A percentile compares a stretch with the other conserved stretches of the same genome.
Conservation (phyloP, 1,284 basidiomycete species). For the Puccinia hordei region DNA sequence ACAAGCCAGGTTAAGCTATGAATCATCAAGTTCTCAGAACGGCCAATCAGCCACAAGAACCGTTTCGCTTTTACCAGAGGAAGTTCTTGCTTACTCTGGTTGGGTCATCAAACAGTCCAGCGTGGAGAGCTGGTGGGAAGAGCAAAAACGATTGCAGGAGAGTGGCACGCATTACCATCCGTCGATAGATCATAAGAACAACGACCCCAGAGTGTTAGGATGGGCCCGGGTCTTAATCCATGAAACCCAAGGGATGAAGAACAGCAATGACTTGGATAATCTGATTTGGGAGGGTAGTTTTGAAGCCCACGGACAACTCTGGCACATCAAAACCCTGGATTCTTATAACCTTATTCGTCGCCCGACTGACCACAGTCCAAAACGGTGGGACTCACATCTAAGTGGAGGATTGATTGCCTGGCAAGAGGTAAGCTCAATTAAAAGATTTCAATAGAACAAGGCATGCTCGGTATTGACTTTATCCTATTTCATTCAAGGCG, state of each 20-base stretch:
- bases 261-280: neutral
- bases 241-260: neutral
- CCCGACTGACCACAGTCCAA: conserved; percentile 3
- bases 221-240: conserved; percentile 31
- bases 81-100: conserved; percentile 35
- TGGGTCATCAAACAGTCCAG: conserved; percentile 30
- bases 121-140: conserved; percentile 13
- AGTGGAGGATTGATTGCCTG: conserved; percentile 35
- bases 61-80: neutral
- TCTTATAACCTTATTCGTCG: conserved; percentile 14
- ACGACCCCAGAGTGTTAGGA: conserved; percentile 7
- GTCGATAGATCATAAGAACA: neutral
- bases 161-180: neutral
- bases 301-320: conserved; percentile 9
- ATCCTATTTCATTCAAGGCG: neutral
- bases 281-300: conserved; percentile 29
- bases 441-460: no score
- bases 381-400: neutral
- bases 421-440: conserved; percentile 17
- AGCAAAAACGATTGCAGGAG: neutral
- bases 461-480: neutral
- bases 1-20: conserved; percentile 28
- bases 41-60: neutral
- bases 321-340: conserved; percentile 19
- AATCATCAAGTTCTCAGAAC: neutral